Evolutionary conservation across 1,284 basidiomycete species (phyloP).

Genomic region (Xerocomus nothofagi): DNA sequence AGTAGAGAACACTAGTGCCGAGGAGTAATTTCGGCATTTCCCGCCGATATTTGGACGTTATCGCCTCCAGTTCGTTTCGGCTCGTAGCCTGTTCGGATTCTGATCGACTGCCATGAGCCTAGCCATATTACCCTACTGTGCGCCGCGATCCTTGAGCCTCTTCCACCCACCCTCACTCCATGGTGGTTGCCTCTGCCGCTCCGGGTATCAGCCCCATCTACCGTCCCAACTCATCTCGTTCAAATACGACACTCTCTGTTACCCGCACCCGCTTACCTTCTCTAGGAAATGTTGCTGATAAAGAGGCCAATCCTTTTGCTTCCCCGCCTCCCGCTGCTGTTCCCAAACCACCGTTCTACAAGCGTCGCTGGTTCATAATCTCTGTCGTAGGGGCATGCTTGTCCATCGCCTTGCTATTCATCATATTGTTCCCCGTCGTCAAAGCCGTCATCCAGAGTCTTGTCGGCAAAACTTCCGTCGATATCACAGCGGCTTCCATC

Average conservation of each 20-base stretch:
- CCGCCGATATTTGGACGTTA: no score
- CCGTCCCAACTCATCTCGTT: constrained; percentile 29
- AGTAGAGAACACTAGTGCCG: no score
- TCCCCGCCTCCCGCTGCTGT: constrained; percentile 10
- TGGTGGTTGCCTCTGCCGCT: constrained; percentile 42
- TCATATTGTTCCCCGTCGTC: constrained; percentile 64
- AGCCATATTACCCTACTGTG: no score
- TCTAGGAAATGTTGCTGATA: constrained; percentile 40
- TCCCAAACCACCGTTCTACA: constrained; percentile 37
- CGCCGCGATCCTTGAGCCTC: no score
- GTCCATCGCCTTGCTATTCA: constrained; percentile 61
- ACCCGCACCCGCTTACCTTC: background rate
- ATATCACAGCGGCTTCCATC: constrained; percentile 52
- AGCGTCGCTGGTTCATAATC: constrained; percentile 49
- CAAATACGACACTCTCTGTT: constrained; percentile 39
- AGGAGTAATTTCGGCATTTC: no score
- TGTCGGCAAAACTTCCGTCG: constrained; percentile 52
- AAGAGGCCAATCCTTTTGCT: constrained; percentile 11
- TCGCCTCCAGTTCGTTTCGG: no score
- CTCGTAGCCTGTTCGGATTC: no score
- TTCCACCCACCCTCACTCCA: constrained; percentile 17
- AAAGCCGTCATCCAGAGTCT: constrained; percentile 63
- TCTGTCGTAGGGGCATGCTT: constrained; percentile 40
- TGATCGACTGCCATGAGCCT: no score
- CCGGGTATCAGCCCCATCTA: constrained; percentile 34